These are phyloP conservation scores for Cladophialophora psammophila DNA, from an alignment of 2,329 filamentous ascomycete genomes.

Conservation along the genomic window DNA sequence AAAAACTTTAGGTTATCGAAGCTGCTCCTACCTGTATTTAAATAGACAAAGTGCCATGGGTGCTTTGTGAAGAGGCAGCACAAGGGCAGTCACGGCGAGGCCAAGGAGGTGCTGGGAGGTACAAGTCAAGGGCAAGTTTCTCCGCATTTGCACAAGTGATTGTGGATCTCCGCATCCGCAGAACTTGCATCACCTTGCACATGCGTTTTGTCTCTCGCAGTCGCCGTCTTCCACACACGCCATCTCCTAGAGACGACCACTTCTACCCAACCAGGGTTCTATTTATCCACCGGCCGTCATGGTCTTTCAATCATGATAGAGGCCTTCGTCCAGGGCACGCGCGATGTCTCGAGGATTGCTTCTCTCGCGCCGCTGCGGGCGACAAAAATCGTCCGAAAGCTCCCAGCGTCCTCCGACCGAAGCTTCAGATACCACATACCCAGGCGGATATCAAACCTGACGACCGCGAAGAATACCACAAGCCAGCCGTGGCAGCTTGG, in stretches of 20 bases:
- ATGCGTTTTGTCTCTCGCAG: constrained; percentile 24
- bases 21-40: neutral
- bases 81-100: neutral
- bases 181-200: constrained; percentile 31
- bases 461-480: neutral
- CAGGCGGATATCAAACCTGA: constrained; percentile 34
- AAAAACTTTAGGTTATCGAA: neutral
- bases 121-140: constrained; percentile 16
- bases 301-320: constrained; percentile 32
- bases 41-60: neutral
- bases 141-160: constrained; percentile 26
- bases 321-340: constrained; percentile 35
- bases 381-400: constrained; percentile 30
- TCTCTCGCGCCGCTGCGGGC: constrained; percentile 21
- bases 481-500: neutral
- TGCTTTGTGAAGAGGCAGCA: neutral
- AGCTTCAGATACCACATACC: constrained; percentile 40
- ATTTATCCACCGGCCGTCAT: constrained; percentile 21
- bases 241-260: neutral
- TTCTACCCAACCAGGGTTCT: neutral
- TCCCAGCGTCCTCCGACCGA: constrained; percentile 19
- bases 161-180: constrained; percentile 8
- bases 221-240: constrained; percentile 11
- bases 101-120: too few species aligned
- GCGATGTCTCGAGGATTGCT: constrained; percentile 31